phyloP scores from a whole-genome alignment of 768 basidiomycete genomes.

The Suillus bovinus region DNA sequence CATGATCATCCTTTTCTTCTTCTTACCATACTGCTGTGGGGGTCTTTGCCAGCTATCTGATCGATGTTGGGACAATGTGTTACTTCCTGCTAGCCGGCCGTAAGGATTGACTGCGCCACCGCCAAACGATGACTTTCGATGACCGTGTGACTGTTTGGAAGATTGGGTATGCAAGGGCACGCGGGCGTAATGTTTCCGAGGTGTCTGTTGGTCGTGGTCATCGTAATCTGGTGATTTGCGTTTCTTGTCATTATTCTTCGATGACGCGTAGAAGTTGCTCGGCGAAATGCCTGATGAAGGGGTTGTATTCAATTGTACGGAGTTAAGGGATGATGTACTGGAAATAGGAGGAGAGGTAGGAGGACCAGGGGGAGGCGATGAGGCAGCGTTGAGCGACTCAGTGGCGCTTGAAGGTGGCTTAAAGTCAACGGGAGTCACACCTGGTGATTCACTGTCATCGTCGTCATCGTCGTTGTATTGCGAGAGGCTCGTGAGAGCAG shows the following conservation, averaged over 20 bases:
- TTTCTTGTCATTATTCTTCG: slow-evolving; percentile 33
- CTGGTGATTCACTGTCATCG: slow-evolving; percentile 28
- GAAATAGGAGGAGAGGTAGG: slow-evolving; percentile 33
- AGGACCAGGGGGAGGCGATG: slow-evolving; percentile 35
- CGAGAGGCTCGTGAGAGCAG: slow-evolving; percentile 39
- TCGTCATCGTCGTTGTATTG: slow-evolving; percentile 45
- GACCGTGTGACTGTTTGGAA: slow-evolving; percentile 23
- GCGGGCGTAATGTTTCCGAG: slow-evolving; percentile 21
- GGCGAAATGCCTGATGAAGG: slow-evolving; percentile 31
- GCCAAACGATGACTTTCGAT: slow-evolving; percentile 32
- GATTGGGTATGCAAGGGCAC: slow-evolving; percentile 26
- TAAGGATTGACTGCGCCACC: slow-evolving; percentile 37
- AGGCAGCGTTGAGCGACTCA: slow-evolving; percentile 29
- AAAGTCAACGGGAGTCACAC: slow-evolving; percentile 17
- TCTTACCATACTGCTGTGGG: slow-evolving; percentile 31
- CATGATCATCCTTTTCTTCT: slow-evolving; percentile 36
- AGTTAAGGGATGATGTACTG: slow-evolving; percentile 20
- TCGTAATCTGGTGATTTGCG: slow-evolving; percentile 40
- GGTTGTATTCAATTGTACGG: slow-evolving; percentile 21
- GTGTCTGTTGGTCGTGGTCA: slow-evolving; percentile 25
- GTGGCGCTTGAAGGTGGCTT: slow-evolving; percentile 19
- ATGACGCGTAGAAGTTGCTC: slow-evolving; percentile 40
- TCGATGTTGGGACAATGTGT: slow-evolving; percentile 29
- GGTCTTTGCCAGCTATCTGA: slow-evolving; percentile 24
- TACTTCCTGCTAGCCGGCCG: slow-evolving; percentile 33